Percentiles rank a stretch among this genome's conserved stretches.
phyloP scores from a whole-genome alignment of 2,329 filamentous ascomycete species.

The Monosporascus sp. region DNA sequence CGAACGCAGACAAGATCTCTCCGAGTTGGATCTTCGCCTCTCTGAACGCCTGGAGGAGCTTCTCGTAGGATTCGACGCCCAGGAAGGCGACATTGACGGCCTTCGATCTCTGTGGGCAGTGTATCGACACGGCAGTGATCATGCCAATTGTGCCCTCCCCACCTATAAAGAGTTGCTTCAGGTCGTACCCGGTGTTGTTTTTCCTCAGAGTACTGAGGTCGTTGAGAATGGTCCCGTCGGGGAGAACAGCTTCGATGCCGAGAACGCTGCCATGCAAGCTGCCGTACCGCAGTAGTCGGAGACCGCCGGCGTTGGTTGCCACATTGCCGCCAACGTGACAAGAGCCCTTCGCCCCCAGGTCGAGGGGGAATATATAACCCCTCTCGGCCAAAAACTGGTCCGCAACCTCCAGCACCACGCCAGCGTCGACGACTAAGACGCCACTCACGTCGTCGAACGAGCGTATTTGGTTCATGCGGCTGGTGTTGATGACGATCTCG shows the following conservation, averaged over 20 bases:
- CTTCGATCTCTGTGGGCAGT: constrained; percentile 80
- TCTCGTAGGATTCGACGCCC: constrained; percentile 82
- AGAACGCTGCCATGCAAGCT: constrained; percentile 91
- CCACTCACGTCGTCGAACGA: constrained; percentile 93
- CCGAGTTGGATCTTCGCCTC: constrained; percentile 86
- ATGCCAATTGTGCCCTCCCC: constrained; percentile 93
- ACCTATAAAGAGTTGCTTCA: constrained; percentile 75
- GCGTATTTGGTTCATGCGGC: constrained; percentile 84
- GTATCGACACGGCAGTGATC: constrained; percentile 83
- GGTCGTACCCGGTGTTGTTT: constrained; percentile 97
- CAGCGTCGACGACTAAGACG: constrained; percentile 83
- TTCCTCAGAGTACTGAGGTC: constrained; percentile 86
- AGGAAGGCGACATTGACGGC: constrained; percentile 95
- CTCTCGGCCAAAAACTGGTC: constrained; percentile 81
- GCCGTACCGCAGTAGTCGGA: constrained; percentile 86
- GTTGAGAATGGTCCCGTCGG: constrained; percentile 87
- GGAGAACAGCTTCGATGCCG: constrained; percentile 87
- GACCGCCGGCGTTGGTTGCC: constrained; percentile 88
- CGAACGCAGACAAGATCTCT: constrained; percentile 95
- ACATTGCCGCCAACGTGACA: constrained; percentile 97
- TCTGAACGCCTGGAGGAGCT: constrained; percentile 78
- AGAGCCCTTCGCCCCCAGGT: constrained; percentile 95
- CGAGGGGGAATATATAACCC: constrained; percentile 87
- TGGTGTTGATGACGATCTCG: constrained; percentile 90
- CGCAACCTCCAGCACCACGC: constrained; percentile 82